Evolutionary conservation across 345 rosid species (phyloP), one percentile per base, ranked within the genome.

Genomic region (Boechera retrofracta): DNA sequence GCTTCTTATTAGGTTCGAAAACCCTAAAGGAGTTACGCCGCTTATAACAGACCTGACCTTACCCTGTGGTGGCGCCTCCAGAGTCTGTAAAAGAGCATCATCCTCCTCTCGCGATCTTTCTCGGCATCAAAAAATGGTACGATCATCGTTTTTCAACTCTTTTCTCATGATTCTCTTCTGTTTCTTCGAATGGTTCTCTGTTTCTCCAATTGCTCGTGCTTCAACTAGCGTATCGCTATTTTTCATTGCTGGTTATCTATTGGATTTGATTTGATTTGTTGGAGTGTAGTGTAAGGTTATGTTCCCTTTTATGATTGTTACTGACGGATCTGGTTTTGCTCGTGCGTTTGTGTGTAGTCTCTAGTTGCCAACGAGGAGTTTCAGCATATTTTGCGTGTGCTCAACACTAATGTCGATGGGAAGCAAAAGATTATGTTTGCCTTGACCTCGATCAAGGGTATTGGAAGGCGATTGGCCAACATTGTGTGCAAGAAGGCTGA

Each of bases 401-500:
- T 88, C 44, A 91, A 93, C 83, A 93, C 98, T 6, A 93, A 93
- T 59, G 97, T 93, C 26, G 97, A 93, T 80, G 97, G 97, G 1
- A 93, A 91, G 74, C 95, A 89, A 79, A 93, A 86, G 86, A 91
- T 89, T 11, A 91, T 91, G 97, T 91, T 90, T 83, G 98, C 98
- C 24, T 77, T 93, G 51, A 93, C 97, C 82, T 89, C 98, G 10
- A 93, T 91, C 80, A 93, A 93, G 55, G 98, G 98, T 86, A 93
- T 91, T 29, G 97, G 97, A 3, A 85, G 98, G 80, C 82, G 95
- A 28, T 86, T 91, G 16, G 91, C 97, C 38, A 91, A 93, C 88
- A 89, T 93, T 36, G 97, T 88, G 56, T 93, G 98, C 95, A 93
- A 91, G 90, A 91, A 89, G 76, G 97, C 97, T 52, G 94, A 91